A percentile compares a stretch with the other conserved stretches of the same genome.
Evolutionary conservation across 805 yeast species (phyloP).

Genomic region (Starmerella geochares): DNA sequence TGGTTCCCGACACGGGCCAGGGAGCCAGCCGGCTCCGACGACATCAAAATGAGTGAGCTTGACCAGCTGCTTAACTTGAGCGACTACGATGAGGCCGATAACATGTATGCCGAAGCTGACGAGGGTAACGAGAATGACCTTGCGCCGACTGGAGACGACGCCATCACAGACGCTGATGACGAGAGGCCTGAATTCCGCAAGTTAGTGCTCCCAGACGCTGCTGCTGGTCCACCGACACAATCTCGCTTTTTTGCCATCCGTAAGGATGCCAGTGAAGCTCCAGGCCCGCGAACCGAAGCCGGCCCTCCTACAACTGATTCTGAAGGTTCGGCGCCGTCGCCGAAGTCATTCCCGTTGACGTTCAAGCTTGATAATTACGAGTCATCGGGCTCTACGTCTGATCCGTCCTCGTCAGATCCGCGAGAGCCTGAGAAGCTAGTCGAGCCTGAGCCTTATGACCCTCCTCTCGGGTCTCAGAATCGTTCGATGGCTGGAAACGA

Average conservation of each 20-base stretch:
- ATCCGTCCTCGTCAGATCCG: no score
- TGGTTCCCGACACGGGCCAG: constrained; percentile 59
- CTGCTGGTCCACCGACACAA: no score
- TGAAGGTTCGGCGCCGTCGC: neutral
- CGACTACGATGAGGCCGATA: constrained; percentile 17
- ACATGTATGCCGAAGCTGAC: neutral
- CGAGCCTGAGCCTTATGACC: neutral
- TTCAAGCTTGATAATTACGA: constrained; percentile 2
- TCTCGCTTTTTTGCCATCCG: constrained; percentile 1
- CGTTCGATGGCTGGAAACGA: neutral
- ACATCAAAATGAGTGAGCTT: constrained; percentile 83
- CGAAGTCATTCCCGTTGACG: neutral
- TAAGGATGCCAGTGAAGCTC: constrained; percentile 2
- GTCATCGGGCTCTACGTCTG: neutral
- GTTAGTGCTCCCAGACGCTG: neutral
- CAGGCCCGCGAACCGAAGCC: neutral
- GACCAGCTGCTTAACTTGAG: constrained; percentile 32
- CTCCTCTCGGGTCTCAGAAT: neutral
- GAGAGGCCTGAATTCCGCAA: neutral
- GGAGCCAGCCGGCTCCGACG: constrained; percentile 48
- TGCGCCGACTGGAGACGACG: neutral
- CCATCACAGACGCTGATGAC: neutral
- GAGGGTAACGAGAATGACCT: neutral
- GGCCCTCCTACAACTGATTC: neutral
- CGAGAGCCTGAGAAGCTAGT: neutral